Percentiles rank a stretch among this genome's conserved stretches.
These are phyloP conservation scores for Fusarium mangiferae DNA, from an alignment of 2,329 filamentous ascomycete species.

Conservation along the genomic window DNA sequence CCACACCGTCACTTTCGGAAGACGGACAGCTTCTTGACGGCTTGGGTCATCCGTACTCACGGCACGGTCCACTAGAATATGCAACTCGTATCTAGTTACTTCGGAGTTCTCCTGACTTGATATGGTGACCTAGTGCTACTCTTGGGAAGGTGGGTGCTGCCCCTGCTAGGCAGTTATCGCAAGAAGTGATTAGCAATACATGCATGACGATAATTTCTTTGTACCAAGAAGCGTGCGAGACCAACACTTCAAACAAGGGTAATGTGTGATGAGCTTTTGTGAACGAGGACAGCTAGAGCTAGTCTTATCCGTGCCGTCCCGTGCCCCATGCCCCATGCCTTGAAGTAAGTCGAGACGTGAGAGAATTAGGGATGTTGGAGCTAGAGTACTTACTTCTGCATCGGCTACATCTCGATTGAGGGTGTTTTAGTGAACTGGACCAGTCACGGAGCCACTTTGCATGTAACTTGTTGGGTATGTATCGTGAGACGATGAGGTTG, in stretches of 20 bases:
- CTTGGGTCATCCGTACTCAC: constrained; percentile 10
- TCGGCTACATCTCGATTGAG: constrained; percentile 27
- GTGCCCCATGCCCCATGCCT: constrained; percentile 15
- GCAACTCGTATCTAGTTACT: not conserved
- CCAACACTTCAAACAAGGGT: constrained; percentile 25
- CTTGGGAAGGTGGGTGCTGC: not conserved
- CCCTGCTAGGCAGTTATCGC: constrained; percentile 19
- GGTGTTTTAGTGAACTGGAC: not conserved
- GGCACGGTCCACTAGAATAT: constrained; percentile 13
- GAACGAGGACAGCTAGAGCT: constrained; percentile 3
- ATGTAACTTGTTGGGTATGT: constrained; percentile 39
- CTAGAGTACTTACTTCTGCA: constrained; percentile 13
- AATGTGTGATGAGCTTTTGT: constrained; percentile 7
- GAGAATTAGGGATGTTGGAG: constrained; percentile 5
- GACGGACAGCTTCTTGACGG: constrained; percentile 17
- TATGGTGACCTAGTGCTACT: not conserved
- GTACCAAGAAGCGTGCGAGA: not conserved
- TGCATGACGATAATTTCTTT: constrained; percentile 20
- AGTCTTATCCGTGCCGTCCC: constrained; percentile 17
- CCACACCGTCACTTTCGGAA: constrained; percentile 34
- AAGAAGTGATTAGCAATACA: not conserved
- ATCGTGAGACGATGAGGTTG: constrained; percentile 12
- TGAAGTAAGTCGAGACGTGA: constrained; percentile 16
- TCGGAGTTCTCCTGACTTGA: constrained; percentile 16
- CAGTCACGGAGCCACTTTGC: constrained; percentile 33